phyloP scores from a whole-genome alignment of 164 flowering plant species.

The Warburgia ugandensis region DNA sequence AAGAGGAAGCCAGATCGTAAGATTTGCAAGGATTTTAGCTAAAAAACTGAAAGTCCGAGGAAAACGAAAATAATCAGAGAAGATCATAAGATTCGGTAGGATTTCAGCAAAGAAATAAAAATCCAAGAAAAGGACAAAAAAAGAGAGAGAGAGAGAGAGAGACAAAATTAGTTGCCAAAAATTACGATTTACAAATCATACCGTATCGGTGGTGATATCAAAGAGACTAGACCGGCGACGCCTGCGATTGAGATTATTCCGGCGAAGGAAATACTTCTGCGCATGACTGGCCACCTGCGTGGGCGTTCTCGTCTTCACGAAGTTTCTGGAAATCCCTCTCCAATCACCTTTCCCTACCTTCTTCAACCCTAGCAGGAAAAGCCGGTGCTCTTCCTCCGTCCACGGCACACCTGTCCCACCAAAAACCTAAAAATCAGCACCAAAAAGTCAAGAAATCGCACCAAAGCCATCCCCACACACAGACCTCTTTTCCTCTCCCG shows the following conservation, averaged over 20 bases:
- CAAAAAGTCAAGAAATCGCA: too few species aligned
- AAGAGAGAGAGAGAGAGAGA: not conserved
- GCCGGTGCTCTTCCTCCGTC: constrained; percentile 89
- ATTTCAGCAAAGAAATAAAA: not conserved
- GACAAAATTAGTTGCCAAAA: not conserved
- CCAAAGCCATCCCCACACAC: too few species aligned
- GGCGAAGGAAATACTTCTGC: constrained; percentile 84
- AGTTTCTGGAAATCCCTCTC: constrained; percentile 91
- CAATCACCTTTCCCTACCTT: constrained; percentile 94
- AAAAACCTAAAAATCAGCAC: too few species aligned
- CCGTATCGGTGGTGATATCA: constrained; percentile 73
- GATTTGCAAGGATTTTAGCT: not conserved
- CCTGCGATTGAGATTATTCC: constrained; percentile 49
- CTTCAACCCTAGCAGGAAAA: constrained; percentile 67
- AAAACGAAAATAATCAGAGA: not conserved
- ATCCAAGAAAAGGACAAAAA: not conserved
- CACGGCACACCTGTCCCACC: constrained; percentile 70
- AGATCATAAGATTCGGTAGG: not conserved
- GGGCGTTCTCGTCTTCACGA: constrained; percentile 81
- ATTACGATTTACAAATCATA: constrained; percentile 1
- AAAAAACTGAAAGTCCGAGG: not conserved
- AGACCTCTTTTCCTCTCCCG: constrained; percentile 91
- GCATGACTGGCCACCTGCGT: constrained; percentile 98
- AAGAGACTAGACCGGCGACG: constrained; percentile 90
- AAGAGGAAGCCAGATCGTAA: too few species aligned